Conservation (phyloP, 768 basidiomycete species). For the Dacryopinax spathularia region DNA sequence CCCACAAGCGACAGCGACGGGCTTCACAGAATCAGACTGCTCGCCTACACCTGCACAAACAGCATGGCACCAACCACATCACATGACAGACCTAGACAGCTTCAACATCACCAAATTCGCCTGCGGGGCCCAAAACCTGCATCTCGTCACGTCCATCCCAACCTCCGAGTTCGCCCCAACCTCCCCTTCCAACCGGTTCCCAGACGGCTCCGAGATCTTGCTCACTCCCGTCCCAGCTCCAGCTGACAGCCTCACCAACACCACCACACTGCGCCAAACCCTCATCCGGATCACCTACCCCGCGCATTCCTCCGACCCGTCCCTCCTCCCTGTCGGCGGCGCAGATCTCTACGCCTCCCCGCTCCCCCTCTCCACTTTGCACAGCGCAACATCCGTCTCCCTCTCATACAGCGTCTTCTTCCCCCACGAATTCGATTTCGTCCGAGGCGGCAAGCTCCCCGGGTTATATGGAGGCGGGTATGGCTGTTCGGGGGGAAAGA, state of each 20-base stretch:
- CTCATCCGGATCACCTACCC: neutral
- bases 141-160: constrained; percentile 37
- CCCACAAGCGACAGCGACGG: too few relatives aligned
- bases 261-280: neutral
- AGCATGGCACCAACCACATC: constrained; percentile 38
- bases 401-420: constrained; percentile 66
- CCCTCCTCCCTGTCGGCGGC: constrained; percentile 43
- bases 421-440: constrained; percentile 58
- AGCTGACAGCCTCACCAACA: constrained; percentile 8
- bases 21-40: too few relatives aligned
- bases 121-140: constrained; percentile 40
- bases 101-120: constrained; percentile 49
- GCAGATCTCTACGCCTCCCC: constrained; percentile 52
- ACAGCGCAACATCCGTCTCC: constrained; percentile 27
- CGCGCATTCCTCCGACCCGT: constrained; percentile 10
- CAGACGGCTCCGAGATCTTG: too few relatives aligned
- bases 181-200: constrained; percentile 1
- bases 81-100: constrained; percentile 42
- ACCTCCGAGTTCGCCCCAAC: constrained; percentile 20
- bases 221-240: constrained; percentile 11
- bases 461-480: constrained; percentile 45
- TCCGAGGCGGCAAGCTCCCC: constrained; percentile 70
- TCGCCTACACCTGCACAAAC: neutral
- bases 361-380: constrained; percentile 25
- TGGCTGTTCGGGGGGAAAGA: constrained; percentile 57